These are phyloP conservation scores for Hydnum rufescens DNA, from an alignment of 768 basidiomycete species.

Conservation along the genomic window DNA sequence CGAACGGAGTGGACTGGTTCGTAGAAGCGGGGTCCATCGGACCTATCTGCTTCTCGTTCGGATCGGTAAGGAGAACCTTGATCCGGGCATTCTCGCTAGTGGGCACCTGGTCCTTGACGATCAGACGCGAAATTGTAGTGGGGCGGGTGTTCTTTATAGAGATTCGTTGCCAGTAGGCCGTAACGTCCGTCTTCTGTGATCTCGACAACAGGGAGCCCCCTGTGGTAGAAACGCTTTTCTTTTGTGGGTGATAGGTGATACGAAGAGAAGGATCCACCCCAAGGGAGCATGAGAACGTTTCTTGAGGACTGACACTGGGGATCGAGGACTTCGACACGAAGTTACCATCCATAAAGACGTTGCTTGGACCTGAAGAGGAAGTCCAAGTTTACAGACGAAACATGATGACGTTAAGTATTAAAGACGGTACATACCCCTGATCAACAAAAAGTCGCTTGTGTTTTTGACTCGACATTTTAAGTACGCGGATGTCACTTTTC, in stretches of 20 bases:
- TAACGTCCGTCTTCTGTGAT: constrained; percentile 5
- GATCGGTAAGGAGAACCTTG: constrained; percentile 17
- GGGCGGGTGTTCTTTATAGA: constrained; percentile 10
- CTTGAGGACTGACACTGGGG: constrained; percentile 8
- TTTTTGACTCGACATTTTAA: constrained; percentile 10
- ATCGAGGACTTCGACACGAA: background rate
- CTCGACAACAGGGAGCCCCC: constrained; percentile 1
- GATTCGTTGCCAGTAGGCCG: constrained; percentile 9
- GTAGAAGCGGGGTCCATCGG: background rate
- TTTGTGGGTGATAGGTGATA: constrained; percentile 9
- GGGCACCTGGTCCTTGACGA: constrained; percentile 8
- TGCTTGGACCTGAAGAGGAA: background rate
- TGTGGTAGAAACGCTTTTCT: constrained; percentile 2
- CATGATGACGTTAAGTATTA: constrained; percentile 9
- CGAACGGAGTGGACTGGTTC: background rate
- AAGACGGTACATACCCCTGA: constrained; percentile 1
- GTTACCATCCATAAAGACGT: background rate
- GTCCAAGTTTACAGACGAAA: constrained; percentile 8
- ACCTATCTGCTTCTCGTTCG: constrained; percentile 10
- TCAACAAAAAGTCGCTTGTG: constrained; percentile 9
- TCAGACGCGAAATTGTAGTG: background rate
- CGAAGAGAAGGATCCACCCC: constrained; percentile 11
- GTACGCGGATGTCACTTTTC: background rate
- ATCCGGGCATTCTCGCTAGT: constrained; percentile 15
- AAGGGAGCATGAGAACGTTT: constrained; percentile 11